Conservation (phyloP, 345 rosid genomes). For the Eucalyptus viminalis region DNA sequence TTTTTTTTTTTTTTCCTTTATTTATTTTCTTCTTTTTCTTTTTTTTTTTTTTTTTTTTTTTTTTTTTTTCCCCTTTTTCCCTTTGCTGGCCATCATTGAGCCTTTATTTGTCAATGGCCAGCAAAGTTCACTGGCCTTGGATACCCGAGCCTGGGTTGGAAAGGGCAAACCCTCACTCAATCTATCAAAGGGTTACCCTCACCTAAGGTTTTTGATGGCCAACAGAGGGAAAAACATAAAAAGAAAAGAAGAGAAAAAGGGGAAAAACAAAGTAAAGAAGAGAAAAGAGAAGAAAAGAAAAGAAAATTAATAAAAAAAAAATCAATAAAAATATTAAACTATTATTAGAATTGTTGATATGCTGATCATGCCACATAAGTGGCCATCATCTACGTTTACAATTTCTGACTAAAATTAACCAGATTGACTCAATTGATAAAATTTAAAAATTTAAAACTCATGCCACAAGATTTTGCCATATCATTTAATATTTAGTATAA, state of each 20-base stretch:
- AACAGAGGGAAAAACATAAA: not conserved
- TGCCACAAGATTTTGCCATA: not conserved
- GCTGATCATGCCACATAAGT: not conserved
- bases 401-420: not conserved
- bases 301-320: too few species aligned
- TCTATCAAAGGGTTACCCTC: not conserved
- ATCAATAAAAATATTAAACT: too few species aligned
- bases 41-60: fast-evolving
- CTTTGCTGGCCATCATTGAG: fast-evolving
- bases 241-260: not conserved
- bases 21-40: too few species aligned
- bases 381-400: fast-evolving
- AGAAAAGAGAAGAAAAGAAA: too few species aligned
- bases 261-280: too few species aligned
- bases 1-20: too few species aligned
- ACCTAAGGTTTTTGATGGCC: not conserved
- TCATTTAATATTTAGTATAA: not conserved
- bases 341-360: too few species aligned
- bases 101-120: fast-evolving
- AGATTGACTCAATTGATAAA: not conserved
- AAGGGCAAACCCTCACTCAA: not conserved
- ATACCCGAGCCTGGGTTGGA: fast-evolving
- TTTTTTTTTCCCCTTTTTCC: not conserved
- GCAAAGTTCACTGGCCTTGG: not conserved
- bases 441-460: not conserved